These are phyloP conservation scores for Gloeophyllum trabeum DNA, from an alignment of 768 basidiomycete species.

Conservation along the genomic window DNA sequence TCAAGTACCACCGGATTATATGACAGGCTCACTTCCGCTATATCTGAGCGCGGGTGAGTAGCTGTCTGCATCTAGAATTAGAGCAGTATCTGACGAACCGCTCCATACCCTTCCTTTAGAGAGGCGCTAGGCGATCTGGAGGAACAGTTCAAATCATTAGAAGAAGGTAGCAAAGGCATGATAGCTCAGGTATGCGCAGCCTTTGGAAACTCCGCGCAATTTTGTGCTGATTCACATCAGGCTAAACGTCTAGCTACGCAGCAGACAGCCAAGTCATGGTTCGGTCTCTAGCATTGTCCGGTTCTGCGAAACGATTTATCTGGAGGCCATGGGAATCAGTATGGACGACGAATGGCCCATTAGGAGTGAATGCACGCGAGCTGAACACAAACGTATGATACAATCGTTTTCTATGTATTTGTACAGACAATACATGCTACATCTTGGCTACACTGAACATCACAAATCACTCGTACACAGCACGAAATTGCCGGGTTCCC, in stretches of 20 bases:
- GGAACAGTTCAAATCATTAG: constrained; percentile 52
- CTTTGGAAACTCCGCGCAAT: background rate
- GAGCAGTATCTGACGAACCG: background rate
- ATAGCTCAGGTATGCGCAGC: constrained; percentile 37
- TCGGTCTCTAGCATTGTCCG: constrained; percentile 17
- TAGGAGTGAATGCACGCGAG: too few species aligned
- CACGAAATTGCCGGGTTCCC: constrained; percentile 1
- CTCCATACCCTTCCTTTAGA: too few species aligned
- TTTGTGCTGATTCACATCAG: constrained; percentile 17
- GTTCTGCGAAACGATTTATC: background rate
- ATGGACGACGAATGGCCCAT: too few species aligned
- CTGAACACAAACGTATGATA: too few species aligned
- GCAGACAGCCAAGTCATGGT: constrained; percentile 57
- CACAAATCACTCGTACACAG: background rate
- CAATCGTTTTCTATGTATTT: too few species aligned
- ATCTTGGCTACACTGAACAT: constrained; percentile 3
- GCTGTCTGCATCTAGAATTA: background rate
- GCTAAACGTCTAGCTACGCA: constrained; percentile 54
- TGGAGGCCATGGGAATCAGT: too few species aligned
- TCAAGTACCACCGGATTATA: too few species aligned
- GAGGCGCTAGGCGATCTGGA: constrained; percentile 52
- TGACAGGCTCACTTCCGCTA: constrained; percentile 27
- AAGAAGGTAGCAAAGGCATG: constrained; percentile 57
- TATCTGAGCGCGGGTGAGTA: constrained; percentile 51
- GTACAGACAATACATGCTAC: too few species aligned